These are phyloP conservation scores for Paragyromitra xinjiangensis DNA, from an alignment of 495 filamentous ascomycete genomes.

Conservation along the genomic window DNA sequence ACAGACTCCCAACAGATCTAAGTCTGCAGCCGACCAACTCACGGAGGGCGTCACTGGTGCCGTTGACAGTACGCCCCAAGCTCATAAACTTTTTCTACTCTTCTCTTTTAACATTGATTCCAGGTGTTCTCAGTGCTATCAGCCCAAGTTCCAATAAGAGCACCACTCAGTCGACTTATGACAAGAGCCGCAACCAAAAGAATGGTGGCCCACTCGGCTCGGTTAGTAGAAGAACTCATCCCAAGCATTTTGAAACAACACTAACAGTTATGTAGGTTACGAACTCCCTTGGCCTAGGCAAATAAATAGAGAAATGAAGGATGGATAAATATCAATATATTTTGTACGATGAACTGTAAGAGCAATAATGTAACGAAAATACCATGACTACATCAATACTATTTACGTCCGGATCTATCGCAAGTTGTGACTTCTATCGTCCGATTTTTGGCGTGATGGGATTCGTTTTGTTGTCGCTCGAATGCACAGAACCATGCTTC, in stretches of 20 bases:
- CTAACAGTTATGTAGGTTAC: slow-evolving; percentile 61
- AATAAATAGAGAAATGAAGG: slow-evolving; percentile 27
- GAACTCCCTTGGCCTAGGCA: slow-evolving; percentile 65
- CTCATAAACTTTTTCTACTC: not conserved
- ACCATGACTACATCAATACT: not conserved
- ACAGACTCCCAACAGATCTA: slow-evolving; percentile 69
- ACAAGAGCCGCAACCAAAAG: slow-evolving; percentile 69
- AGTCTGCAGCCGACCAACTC: slow-evolving; percentile 71
- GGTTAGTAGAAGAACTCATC: slow-evolving; percentile 57
- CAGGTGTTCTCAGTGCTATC: slow-evolving; percentile 59
- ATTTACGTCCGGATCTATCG: not conserved
- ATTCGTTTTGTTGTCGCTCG: too few relatives aligned
- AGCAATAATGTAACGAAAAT: not conserved
- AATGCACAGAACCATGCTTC: too few relatives aligned
- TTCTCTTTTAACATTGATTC: not conserved
- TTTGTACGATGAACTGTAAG: too few relatives aligned
- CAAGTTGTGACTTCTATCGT: not conserved
- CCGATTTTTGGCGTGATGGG: not conserved
- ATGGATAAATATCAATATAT: not conserved
- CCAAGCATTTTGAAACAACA: slow-evolving; percentile 60
- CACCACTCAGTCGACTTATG: slow-evolving; percentile 63
- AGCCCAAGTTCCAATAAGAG: slow-evolving; percentile 68
- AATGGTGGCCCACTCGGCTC: slow-evolving; percentile 58
- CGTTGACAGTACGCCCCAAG: slow-evolving; percentile 61
- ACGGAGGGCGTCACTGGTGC: slow-evolving; percentile 69